Conservation (phyloP, 306 rosid species). For the Inga leiocalycina region DNA sequence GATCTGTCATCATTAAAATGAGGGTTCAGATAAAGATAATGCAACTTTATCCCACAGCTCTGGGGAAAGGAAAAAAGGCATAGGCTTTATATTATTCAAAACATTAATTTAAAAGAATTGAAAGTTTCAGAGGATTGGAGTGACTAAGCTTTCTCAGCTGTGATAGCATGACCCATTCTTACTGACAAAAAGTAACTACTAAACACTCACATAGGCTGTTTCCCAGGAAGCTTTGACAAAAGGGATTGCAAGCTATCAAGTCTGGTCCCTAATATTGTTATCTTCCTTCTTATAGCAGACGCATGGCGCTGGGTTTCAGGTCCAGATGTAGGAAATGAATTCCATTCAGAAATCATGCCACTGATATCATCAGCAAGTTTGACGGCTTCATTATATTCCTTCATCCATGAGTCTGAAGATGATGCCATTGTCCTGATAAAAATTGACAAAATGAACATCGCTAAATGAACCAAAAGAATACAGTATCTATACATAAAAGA, state of each 20-base stretch:
- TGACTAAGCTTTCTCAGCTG: background rate
- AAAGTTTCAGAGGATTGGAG: background rate
- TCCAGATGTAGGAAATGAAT: constrained; percentile 71
- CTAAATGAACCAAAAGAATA: constrained; percentile 1
- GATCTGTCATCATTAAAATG: constrained; percentile 56
- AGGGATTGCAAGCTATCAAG: constrained; percentile 91
- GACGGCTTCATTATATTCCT: constrained; percentile 88
- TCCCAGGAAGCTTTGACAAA: constrained; percentile 79
- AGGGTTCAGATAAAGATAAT: constrained; percentile 29
- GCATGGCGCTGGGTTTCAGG: constrained; percentile 92
- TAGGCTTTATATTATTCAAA: background rate
- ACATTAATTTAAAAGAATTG: background rate
- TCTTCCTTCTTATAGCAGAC: constrained; percentile 94
- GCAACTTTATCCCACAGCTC: constrained; percentile 22
- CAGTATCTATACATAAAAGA: background rate
- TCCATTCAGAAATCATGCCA: constrained; percentile 87
- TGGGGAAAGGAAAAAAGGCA: constrained; percentile 8
- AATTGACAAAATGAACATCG: background rate
- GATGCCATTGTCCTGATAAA: constrained; percentile 75
- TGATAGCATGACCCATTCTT: background rate
- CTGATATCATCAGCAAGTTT: constrained; percentile 88
- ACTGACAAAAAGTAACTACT: background rate
- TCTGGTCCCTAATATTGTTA: constrained; percentile 92
- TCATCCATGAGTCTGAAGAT: constrained; percentile 90
- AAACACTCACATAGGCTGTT: constrained; percentile 77